A percentile compares a stretch with the other conserved stretches of the same genome.
Conservation (phyloP, 805 yeast genomes). For the Teunomyces kruisii region DNA sequence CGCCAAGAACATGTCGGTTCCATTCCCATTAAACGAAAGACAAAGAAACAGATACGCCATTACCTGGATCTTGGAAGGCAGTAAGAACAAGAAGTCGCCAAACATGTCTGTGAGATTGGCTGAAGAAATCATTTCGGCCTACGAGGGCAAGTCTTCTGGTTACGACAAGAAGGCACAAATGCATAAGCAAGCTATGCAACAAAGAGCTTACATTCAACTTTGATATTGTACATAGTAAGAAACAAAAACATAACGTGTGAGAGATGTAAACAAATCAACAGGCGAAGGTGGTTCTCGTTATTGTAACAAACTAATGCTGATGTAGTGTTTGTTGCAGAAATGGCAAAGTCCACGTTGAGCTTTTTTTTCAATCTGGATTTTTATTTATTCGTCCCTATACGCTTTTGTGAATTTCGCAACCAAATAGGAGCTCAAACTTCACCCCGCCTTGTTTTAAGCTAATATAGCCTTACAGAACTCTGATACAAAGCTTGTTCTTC, state of each 20-base stretch:
- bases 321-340: too few species aligned
- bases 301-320: too few species aligned
- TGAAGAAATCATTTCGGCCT: conserved; percentile 81
- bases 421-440: not conserved
- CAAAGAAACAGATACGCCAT: conserved; percentile 88
- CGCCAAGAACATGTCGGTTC: conserved; percentile 79
- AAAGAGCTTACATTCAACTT: conserved; percentile 67
- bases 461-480: too few species aligned
- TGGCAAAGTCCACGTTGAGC: too few species aligned
- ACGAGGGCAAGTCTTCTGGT: conserved; percentile 76
- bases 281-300: not conserved
- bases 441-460: too few species aligned
- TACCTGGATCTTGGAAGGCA: conserved; percentile 85
- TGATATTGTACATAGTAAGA: conserved; percentile 12
- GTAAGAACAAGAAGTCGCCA: conserved; percentile 72
- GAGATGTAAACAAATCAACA: too few species aligned
- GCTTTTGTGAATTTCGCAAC: not conserved
- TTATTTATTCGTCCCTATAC: too few species aligned
- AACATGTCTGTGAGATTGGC: conserved; percentile 86
- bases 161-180: conserved; percentile 79
- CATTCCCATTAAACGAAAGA: conserved; percentile 77
- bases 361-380: too few species aligned
- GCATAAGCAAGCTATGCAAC: conserved; percentile 85
- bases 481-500: too few species aligned
- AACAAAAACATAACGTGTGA: not conserved